Percentiles rank a stretch among this genome's conserved stretches.
These are phyloP conservation scores for Beta vulgaris DNA, from an alignment of 148 eudicot genomes.

Conservation along the genomic window DNA sequence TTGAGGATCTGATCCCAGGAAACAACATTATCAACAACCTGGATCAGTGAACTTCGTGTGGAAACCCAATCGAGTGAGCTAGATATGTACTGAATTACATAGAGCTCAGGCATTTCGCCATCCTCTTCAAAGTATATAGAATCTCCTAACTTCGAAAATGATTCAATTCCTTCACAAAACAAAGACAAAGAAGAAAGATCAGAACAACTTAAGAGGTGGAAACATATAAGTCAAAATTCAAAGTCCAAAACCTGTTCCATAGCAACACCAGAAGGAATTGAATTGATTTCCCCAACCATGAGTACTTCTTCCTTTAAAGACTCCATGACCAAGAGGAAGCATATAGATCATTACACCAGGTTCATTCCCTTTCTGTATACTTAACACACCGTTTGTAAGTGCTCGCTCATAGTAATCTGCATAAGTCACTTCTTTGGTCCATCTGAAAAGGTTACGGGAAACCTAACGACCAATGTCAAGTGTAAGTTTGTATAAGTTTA, in stretches of 20 bases:
- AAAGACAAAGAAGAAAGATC: background rate
- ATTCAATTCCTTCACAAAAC: slow-evolving; percentile 62
- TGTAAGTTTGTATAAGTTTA: no score
- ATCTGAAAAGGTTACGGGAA: slow-evolving; percentile 76
- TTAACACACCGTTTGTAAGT: slow-evolving; percentile 75
- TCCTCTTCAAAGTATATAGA: slow-evolving; percentile 88
- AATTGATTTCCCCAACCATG: slow-evolving; percentile 76
- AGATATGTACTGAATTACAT: slow-evolving; percentile 76
- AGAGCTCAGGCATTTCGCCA: slow-evolving; percentile 52
- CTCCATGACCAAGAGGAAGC: slow-evolving; percentile 82
- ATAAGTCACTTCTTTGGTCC: slow-evolving; percentile 81
- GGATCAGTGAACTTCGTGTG: slow-evolving; percentile 44
- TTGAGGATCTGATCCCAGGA: slow-evolving; percentile 65
- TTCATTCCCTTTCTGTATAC: slow-evolving; percentile 79
- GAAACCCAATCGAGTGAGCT: slow-evolving; percentile 73
- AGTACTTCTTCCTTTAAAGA: slow-evolving; percentile 55
- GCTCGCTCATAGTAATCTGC: slow-evolving; percentile 95
- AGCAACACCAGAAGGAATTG: slow-evolving; percentile 86
- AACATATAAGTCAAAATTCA: background rate
- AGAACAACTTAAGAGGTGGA: background rate
- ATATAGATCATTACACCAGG: slow-evolving; percentile 95
- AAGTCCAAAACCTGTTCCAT: slow-evolving; percentile 78
- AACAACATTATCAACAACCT: slow-evolving; percentile 55
- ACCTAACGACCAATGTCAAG: slow-evolving; percentile 47
- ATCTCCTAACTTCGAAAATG: slow-evolving; percentile 94